A percentile compares a stretch with the other conserved stretches of the same genome.
These are phyloP conservation scores for Populus simonii DNA, from an alignment of 345 rosid species.

Conservation along the genomic window DNA sequence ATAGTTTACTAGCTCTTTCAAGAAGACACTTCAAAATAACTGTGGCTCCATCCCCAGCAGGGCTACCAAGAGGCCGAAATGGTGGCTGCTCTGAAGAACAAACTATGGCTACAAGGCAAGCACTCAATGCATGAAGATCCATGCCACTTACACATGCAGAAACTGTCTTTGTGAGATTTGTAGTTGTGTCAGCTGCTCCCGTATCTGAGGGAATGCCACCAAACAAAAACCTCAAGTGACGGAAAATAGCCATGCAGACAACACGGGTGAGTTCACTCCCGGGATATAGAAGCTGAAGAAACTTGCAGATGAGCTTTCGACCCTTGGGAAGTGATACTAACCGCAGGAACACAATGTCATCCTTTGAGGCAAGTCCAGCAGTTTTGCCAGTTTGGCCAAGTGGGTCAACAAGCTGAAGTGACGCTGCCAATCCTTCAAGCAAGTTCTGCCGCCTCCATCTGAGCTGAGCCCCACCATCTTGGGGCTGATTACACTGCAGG, in stretches of 20 bases:
- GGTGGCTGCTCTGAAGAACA: slow-evolving; percentile 99
- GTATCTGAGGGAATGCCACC: slow-evolving; percentile 72
- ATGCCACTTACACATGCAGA: slow-evolving; percentile 61
- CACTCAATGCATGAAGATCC: slow-evolving; percentile 87
- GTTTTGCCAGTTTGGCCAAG: slow-evolving; percentile 59
- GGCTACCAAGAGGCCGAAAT: slow-evolving; percentile 83
- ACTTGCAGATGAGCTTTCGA: slow-evolving; percentile 59
- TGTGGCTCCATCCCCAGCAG: slow-evolving; percentile 89
- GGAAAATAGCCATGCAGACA: slow-evolving; percentile 90
- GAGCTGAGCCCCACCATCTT: slow-evolving; percentile 80
- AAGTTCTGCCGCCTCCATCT: slow-evolving; percentile 66
- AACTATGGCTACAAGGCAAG: slow-evolving; percentile 95
- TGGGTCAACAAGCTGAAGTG: slow-evolving; percentile 92
- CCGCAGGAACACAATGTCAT: slow-evolving; percentile 76
- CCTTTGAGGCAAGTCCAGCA: slow-evolving; percentile 53
- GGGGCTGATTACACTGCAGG: slow-evolving; percentile 62
- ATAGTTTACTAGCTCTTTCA: slow-evolving; percentile 76
- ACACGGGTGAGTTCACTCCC: slow-evolving; percentile 81
- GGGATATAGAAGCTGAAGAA: slow-evolving; percentile 73
- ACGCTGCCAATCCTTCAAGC: slow-evolving; percentile 80
- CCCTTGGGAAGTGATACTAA: slow-evolving; percentile 83
- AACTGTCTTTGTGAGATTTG: slow-evolving; percentile 60
- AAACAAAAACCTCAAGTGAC: slow-evolving; percentile 81
- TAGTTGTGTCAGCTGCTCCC: slow-evolving; percentile 59
- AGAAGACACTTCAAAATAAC: slow-evolving; percentile 69